Base-by-base conservation (phyloP, 208 protist genomes). In the Leishmania gerbilli region DNA sequence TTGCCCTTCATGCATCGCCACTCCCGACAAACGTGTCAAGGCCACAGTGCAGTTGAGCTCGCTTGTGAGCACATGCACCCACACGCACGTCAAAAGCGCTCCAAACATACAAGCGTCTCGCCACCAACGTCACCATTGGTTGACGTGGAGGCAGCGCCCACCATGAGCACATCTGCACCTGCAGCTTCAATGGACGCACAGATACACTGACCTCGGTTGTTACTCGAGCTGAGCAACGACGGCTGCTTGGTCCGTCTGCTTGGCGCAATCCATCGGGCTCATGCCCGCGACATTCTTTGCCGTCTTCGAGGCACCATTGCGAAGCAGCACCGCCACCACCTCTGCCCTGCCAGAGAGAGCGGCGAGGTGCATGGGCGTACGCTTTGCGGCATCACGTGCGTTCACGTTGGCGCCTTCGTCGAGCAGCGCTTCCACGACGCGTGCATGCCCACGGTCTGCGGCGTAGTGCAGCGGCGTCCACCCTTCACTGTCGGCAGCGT, bases 391-490 rank as follows among this genome's bases (percentile, higher is more conserved):
- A 75, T 96, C 93, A 13, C 88, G 87, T 34, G 91, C 88, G 72
- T 95, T 95, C 9, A 88, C 90, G 56, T 93, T 95, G 21, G 89
- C 91, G 0, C 93, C 93, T 45, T 96, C 90, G 1, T 95, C 87
- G 2, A 95, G 65, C 0, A 98, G 86, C 40, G 87, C 19, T 34
- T 40, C 58, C 0, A 88, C 87, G 13, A 93, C 77, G 4, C 34
- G 87, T 0, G 55, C 60, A 60, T 95, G 83, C 0, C 95, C 95
- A n/a, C 90, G 89, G 55, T 96, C 95, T 1, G 90, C 90, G 5
- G 93, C 93, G 83, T 96, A 98, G 83, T 98, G 95, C 74, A 98
- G 80, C 69, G 93, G 83, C 3, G 95, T 97, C 93, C 95, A 98
- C n/a, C 93, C 95, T 34, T 91, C 93, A 13, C 21, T 60, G 74